phyloP scores from a whole-genome alignment of 768 basidiomycete species.

The Hydnomerulius pinastri region DNA sequence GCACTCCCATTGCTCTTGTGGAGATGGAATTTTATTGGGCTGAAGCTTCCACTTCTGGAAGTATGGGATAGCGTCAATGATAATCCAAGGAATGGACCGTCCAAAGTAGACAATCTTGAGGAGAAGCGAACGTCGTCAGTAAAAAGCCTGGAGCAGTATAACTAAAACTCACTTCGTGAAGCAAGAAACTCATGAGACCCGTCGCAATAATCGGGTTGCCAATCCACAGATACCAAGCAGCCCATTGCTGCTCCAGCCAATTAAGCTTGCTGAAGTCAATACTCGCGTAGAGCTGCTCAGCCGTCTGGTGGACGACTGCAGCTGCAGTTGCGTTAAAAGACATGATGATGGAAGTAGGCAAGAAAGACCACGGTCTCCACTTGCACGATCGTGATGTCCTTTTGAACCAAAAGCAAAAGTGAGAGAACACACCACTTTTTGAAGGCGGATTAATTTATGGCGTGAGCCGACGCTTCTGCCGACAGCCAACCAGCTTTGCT shows the following conservation, averaged over 20 bases:
- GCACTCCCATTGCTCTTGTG: constrained; percentile 90
- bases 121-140: not conserved
- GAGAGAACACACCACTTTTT: constrained; percentile 10
- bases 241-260: constrained; percentile 83
- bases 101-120: constrained; percentile 93
- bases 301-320: constrained; percentile 25
- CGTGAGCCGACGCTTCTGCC: constrained; percentile 19
- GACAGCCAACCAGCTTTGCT: constrained; percentile 25
- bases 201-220: constrained; percentile 93
- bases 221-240: constrained; percentile 80
- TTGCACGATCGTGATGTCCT: not conserved
- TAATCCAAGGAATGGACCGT: constrained; percentile 91
- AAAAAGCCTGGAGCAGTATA: not conserved
- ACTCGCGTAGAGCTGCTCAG: constrained; percentile 52
- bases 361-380: not conserved
- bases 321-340: constrained; percentile 42
- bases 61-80: constrained; percentile 92
- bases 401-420: constrained; percentile 8
- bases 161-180: constrained; percentile 79
- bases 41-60: constrained; percentile 95
- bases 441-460: constrained; percentile 14
- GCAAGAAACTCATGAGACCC: constrained; percentile 85
- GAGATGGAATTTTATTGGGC: constrained; percentile 77
- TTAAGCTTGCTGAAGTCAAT: constrained; percentile 61
- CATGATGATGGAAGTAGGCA: constrained; percentile 36